These are phyloP conservation scores for Clonostachys sp. DNA, from an alignment of 2,329 filamentous ascomycete genomes.

Conservation along the genomic window DNA sequence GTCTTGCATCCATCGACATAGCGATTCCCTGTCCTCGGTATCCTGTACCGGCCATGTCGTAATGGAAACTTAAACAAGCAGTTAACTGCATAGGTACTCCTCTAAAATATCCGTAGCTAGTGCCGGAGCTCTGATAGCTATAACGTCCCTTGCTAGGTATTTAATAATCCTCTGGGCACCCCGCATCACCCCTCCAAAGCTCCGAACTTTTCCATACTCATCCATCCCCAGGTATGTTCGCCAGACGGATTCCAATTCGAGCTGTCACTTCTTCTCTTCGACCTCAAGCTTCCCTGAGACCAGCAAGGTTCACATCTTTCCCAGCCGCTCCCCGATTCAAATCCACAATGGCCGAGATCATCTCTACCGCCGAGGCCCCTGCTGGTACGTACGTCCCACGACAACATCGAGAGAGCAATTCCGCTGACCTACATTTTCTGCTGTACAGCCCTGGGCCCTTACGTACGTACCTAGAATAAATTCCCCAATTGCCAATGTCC, in stretches of 20 bases:
- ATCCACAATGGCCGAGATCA: constrained; percentile 40
- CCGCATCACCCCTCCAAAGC: too few species aligned
- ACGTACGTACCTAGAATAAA: constrained; percentile 38
- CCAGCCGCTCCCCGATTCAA: constrained; percentile 17
- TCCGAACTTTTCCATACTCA: too few species aligned
- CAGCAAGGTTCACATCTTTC: constrained; percentile 18
- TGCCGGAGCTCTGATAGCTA: too few species aligned
- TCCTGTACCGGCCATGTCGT: too few species aligned
- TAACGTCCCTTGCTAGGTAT: too few species aligned
- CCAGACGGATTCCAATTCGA: not conserved
- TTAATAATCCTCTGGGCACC: too few species aligned
- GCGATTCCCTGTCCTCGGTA: too few species aligned
- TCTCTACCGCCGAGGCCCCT: constrained; percentile 57
- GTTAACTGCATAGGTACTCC: too few species aligned
- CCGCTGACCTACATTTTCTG: too few species aligned
- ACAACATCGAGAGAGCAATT: not conserved
- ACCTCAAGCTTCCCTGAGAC: not conserved
- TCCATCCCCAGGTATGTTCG: not conserved
- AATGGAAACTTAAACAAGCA: too few species aligned
- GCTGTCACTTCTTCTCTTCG: not conserved
- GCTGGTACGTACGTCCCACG: constrained; percentile 38
- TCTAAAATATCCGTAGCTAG: too few species aligned
- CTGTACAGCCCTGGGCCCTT: constrained; percentile 53
- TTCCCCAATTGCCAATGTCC: not conserved
- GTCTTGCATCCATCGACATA: too few species aligned